Base-by-base conservation (phyloP, 2,329 filamentous ascomycete species). In the Cytospora schulzeri region DNA sequence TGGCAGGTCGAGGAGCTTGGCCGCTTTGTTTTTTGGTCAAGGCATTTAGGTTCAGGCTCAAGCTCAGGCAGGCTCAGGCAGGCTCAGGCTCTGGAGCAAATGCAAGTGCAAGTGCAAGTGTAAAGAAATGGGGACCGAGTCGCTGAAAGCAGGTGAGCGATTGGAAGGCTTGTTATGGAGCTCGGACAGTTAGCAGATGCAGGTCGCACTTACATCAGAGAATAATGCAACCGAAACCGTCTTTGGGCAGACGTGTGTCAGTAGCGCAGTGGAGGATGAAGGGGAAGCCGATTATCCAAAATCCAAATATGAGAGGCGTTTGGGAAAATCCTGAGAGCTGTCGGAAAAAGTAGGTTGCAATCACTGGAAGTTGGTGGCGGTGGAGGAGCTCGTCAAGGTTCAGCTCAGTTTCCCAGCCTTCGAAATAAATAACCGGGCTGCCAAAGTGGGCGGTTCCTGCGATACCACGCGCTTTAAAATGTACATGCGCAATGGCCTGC, bases 1-100 rank as follows among this genome's bases (percentile, higher is more conserved):
- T 64, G 28, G 67, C 60, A 63, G 63, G 61, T 60, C 48, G 62
- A 64, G 65, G 59, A 61, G 57, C 60, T 61, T 57, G 64, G 52
- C 57, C 61, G 56, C 51, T 57, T 66, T 59, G 64, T 62, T 62
- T 62, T 62, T 50, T 61, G 59, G 58, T 68, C 66, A 68, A 70
- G 63, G 63, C 68, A 67, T 68, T 68, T 26, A 63, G 66, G 64
- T 63, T 59, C 54, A 63, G 62, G 55, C 41, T n/a, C 33, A 35
- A 4, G 41, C 41, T 45, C n/a, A 66, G 64, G 60, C 55, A 45
- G 35, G 29, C 33, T 29, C 53, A 54, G 53, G 50, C 29, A 31
- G 9, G 61, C 31, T 29, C 53, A 54, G 53, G 50, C 45, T 50
- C 48, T 63, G 63, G 41, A 59, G 45, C 57, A 53, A 54, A 33